phyloP scores from a whole-genome alignment of 331 rosid species.

The Pyrus hybrid region DNA sequence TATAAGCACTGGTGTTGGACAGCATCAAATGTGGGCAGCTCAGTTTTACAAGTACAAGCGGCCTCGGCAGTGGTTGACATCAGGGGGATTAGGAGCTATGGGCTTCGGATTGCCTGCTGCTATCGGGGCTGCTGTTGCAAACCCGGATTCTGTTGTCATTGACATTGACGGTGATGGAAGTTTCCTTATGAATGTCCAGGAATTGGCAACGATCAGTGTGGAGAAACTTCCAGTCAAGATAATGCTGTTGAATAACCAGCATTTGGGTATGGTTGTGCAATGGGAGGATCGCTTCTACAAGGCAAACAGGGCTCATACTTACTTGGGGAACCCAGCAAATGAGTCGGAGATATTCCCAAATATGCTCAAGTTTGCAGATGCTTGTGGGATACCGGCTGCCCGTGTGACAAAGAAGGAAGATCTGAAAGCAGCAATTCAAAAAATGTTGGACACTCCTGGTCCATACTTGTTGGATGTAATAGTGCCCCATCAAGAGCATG shows the following conservation, averaged over 20 bases:
- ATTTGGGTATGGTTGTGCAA: conserved; percentile 85
- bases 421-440: conserved; percentile 54
- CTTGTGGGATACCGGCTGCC: conserved; percentile 59
- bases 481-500: conserved; percentile 87
- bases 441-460: conserved; percentile 73
- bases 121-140: conserved; percentile 71
- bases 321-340: conserved; percentile 53
- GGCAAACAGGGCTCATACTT: conserved; percentile 69
- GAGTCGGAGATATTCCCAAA: conserved; percentile 60
- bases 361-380: conserved; percentile 75
- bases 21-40: conserved; percentile 87
- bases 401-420: conserved; percentile 53
- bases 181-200: conserved; percentile 77
- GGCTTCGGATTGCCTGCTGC: conserved; percentile 90
- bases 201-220: conserved; percentile 54
- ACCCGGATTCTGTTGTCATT: conserved; percentile 49
- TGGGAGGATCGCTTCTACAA: conserved; percentile 90
- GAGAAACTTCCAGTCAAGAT: conserved; percentile 74
- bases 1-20: conserved; percentile 79
- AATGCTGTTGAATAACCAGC: conserved; percentile 67
- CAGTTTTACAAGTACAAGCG: conserved; percentile 54
- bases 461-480: conserved; percentile 78
- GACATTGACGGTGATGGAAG: conserved; percentile 90
- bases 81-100: conserved; percentile 82
- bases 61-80: conserved; percentile 78